Conservation (phyloP, 148 eudicot genomes). For the Spergularia bocconei region DNA sequence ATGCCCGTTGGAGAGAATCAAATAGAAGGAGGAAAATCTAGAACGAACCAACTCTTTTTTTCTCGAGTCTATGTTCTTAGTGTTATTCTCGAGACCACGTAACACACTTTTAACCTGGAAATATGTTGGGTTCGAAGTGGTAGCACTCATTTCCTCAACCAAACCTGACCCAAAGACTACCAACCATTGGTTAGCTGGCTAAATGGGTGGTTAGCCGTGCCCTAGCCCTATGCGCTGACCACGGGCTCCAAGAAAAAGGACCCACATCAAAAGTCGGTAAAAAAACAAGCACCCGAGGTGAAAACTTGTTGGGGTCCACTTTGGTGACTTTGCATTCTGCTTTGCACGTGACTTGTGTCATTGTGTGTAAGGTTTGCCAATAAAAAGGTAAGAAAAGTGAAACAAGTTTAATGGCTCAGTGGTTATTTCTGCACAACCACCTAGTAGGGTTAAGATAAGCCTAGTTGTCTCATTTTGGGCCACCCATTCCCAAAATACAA, state of each 20-base stretch:
- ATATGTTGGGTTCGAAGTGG: no score
- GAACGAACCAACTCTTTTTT: no score
- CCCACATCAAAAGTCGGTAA: background rate
- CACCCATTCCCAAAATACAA: no score
- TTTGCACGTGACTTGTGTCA: conserved; percentile 29
- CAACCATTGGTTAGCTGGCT: background rate
- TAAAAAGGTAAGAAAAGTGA: conserved; percentile 10
- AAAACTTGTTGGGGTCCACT: background rate
- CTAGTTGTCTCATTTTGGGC: no score
- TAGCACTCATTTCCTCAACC: background rate
- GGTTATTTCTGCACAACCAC: background rate
- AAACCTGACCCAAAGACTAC: background rate
- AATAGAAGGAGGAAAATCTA: no score
- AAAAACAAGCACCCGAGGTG: conserved; percentile 16
- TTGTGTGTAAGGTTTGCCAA: conserved; percentile 1
- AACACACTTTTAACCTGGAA: no score
- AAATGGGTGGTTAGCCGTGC: background rate
- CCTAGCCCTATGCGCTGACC: conserved; percentile 4
- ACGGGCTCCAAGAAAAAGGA: background rate
- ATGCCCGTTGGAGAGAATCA: no score
- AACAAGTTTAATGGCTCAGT: background rate
- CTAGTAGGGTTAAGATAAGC: no score
- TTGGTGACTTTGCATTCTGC: conserved; percentile 3
- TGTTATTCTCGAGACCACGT: no score
- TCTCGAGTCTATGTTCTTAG: no score